Base-by-base conservation (phyloP, 164 flowering plant genomes). In the Malania oleifera region DNA sequence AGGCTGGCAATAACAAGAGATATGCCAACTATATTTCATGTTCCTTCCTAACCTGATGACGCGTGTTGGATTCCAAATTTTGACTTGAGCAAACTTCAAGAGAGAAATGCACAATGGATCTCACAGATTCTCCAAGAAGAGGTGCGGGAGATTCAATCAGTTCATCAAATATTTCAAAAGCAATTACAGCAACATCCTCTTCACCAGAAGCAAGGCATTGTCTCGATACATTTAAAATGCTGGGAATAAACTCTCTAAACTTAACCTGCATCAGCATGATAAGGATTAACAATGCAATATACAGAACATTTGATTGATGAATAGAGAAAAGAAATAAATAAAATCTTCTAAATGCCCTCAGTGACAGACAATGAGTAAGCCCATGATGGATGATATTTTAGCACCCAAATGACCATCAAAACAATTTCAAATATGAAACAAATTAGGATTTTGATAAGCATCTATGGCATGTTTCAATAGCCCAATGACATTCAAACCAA, bases 151-250 rank as follows among this genome's bases (percentile, higher is more conserved):
- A 92, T 68, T 92, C 98, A 67, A 92, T 87, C 37, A 89, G 75
- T 76, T 92, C 98, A 76, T 92, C 98, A 81, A 92, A 92, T 38
- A 92, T 89, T 74, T 92, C 98, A 71, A 92, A 92, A 46, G 98
- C 98, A 74, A 89, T 73, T 43, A 84, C 62, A 38, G 96, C 96
- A 65, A 92, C 86, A 74, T 89, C 98, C 61, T 92, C 98, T 31
- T 86, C 96, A 46, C 98, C 98, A 61, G 82, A 75, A 22, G 89
- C 90, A 70, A 91, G 79, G 65, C 95, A 88, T 63, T 91, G 89
- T 40, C 96, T 81, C 31, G 96, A 82, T 8, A 85, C 92, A 71
- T 85, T 81, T 67, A 92, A 78, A 67, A 92, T 92, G 73, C 96
- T 78, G 23, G 98, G 98, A 67, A 92, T 84, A 62, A 89, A 87